phyloP scores from a whole-genome alignment of 2,329 filamentous ascomycete genomes.

The Biscogniauxia mediterranea region DNA sequence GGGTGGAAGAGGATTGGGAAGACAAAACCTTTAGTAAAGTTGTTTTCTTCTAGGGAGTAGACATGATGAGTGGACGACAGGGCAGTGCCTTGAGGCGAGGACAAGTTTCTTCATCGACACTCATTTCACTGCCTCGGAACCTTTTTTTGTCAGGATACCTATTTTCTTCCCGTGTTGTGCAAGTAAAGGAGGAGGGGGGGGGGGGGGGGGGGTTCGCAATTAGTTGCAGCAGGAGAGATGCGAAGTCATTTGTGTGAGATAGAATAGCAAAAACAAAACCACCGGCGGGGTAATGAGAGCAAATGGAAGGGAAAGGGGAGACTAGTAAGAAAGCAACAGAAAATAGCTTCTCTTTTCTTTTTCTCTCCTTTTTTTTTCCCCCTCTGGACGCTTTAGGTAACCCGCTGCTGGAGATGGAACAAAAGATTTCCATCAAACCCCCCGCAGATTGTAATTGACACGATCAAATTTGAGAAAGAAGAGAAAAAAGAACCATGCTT shows the following conservation, averaged over 20 bases:
- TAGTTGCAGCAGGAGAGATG: not conserved
- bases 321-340: no score
- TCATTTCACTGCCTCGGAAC: not conserved
- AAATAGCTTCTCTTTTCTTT: no score
- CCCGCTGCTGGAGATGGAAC: not conserved
- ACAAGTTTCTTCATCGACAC: not conserved
- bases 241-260: not conserved
- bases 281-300: not conserved
- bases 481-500: no score
- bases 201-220: not conserved
- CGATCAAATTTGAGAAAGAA: not conserved
- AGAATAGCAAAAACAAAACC: not conserved
- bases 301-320: not conserved
- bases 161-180: not conserved
- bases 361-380: no score
- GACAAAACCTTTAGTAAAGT: not conserved
- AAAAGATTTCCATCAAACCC: not conserved
- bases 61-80: not conserved
- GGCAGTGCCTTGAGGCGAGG: not conserved
- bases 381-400: no score
- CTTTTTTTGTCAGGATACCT: conserved; percentile 15
- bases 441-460: not conserved
- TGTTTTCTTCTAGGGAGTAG: not conserved
- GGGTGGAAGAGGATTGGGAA: no score
- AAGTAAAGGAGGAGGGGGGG: not conserved